Evolutionary conservation across 2,329 filamentous ascomycete genomes (phyloP).

Genomic region (Epichloe glyceriae): DNA sequence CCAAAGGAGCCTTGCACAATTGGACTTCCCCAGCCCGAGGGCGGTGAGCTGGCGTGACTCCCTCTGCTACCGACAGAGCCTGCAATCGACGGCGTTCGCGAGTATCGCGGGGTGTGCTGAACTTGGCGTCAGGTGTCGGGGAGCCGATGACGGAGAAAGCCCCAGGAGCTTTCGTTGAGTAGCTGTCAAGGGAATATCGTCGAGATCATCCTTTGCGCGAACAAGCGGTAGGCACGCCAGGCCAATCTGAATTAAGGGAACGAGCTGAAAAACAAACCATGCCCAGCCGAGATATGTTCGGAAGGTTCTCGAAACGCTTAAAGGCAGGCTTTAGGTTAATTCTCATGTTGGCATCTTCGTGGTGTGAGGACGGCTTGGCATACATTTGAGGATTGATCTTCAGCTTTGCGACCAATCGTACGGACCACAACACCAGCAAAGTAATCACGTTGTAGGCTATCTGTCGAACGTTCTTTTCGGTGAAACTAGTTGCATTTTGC

Average conservation of each 20-base stretch:
- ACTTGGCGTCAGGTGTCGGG: constrained; percentile 56
- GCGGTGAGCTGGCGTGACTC: constrained; percentile 44
- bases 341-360: neutral
- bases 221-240: constrained; percentile 61
- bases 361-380: neutral
- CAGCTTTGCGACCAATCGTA: constrained; percentile 22
- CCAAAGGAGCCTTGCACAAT: constrained; percentile 17
- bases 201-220: constrained; percentile 59
- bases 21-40: constrained; percentile 43
- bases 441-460: constrained; percentile 55
- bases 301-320: constrained; percentile 20
- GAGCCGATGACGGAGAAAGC: constrained; percentile 51
- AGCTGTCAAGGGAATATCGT: constrained; percentile 75
- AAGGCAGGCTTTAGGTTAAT: neutral
- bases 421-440: constrained; percentile 23
- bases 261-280: constrained; percentile 35
- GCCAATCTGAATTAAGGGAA: constrained; percentile 58
- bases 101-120: constrained; percentile 82
- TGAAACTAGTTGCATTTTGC: constrained; percentile 66
- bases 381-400: constrained; percentile 28
- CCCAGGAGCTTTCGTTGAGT: constrained; percentile 71
- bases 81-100: constrained; percentile 55
- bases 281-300: constrained; percentile 28
- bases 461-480: constrained; percentile 58
- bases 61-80: constrained; percentile 48